phyloP scores from a whole-genome alignment of 805 yeast species.

The Barnettozyma wickerhamii region DNA sequence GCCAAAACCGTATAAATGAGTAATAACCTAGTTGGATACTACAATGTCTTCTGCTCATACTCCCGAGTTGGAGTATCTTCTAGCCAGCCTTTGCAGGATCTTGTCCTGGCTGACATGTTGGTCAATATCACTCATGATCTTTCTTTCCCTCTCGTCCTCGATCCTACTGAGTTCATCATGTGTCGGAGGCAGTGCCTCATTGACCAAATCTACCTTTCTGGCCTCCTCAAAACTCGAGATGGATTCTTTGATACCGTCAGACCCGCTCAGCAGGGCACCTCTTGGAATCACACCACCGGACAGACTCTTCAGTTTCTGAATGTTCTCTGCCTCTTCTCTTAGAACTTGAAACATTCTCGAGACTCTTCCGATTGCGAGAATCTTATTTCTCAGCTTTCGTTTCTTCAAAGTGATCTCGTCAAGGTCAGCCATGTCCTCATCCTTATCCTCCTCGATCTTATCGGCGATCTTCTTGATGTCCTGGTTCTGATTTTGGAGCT shows the following conservation, averaged over 20 bases:
- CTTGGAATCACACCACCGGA: conserved; percentile 80
- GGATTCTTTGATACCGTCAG: conserved; percentile 69
- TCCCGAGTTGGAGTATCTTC: conserved; percentile 17
- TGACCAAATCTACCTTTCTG: conserved; percentile 66
- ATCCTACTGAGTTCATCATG: conserved; percentile 48
- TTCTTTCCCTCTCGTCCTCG: conserved; percentile 41
- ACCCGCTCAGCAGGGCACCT: conserved; percentile 79
- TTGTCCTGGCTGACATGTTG: conserved; percentile 22
- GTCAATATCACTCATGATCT: conserved; percentile 34
- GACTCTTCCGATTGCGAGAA: conserved; percentile 93
- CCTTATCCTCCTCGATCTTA: conserved; percentile 20
- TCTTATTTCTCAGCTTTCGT: conserved; percentile 74
- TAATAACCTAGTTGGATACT: background rate
- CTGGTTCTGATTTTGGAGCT: conserved; percentile 3
- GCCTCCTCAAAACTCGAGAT: conserved; percentile 81
- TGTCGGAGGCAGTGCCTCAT: conserved; percentile 88
- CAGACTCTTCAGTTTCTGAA: conserved; percentile 68
- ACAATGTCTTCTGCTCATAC: background rate
- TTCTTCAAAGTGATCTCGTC: conserved; percentile 32
- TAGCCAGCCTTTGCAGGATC: conserved; percentile 24
- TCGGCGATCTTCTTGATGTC: conserved; percentile 21
- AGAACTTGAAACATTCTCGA: conserved; percentile 87
- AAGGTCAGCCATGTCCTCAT: conserved; percentile 6
- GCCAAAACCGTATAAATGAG: background rate
- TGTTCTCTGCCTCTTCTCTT: conserved; percentile 84